phyloP scores from a whole-genome alignment of 1,139 yeast species.

The Yamadazyma atmosphaerica region DNA sequence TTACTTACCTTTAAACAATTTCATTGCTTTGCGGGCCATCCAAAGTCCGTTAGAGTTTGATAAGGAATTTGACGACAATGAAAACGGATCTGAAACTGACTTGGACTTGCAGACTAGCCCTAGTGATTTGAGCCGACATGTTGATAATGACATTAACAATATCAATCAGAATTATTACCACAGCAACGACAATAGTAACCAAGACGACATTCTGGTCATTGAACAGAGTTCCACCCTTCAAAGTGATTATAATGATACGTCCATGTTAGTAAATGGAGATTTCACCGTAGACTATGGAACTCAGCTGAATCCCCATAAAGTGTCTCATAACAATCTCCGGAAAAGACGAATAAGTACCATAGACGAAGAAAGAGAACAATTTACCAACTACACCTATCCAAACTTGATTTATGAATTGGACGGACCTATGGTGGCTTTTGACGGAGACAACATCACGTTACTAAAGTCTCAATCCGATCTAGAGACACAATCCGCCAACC shows the following conservation, averaged over 20 bases:
- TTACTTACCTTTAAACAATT: conserved; percentile 58
- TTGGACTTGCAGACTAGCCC: not conserved
- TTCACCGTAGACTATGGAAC: conserved; percentile 14
- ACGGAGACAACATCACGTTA: conserved; percentile 50
- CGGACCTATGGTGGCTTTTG: conserved; percentile 61
- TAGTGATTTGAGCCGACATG: not conserved
- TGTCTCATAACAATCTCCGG: conserved; percentile 3
- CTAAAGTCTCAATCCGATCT: conserved; percentile 21
- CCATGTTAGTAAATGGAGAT: conserved; percentile 24
- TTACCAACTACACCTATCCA: conserved; percentile 53
- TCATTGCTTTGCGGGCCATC: conserved; percentile 65
- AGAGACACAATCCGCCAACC: conserved; percentile 14
- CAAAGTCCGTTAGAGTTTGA: conserved; percentile 45
- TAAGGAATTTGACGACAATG: conserved; percentile 44
- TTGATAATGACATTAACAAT: conserved; percentile 3
- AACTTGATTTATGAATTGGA: conserved; percentile 46
- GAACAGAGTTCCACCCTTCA: conserved; percentile 8
- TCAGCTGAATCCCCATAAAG: not conserved
- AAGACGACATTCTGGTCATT: conserved; percentile 2
- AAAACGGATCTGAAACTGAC: conserved; percentile 10
- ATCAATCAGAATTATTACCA: conserved; percentile 3
- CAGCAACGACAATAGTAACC: not conserved
- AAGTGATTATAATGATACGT: conserved; percentile 6
- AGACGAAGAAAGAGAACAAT: conserved; percentile 57
- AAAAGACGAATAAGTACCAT: conserved; percentile 45